Evolutionary conservation across 2,329 filamentous ascomycete genomes (phyloP).

Genomic region (Trichoderma hamatum): DNA sequence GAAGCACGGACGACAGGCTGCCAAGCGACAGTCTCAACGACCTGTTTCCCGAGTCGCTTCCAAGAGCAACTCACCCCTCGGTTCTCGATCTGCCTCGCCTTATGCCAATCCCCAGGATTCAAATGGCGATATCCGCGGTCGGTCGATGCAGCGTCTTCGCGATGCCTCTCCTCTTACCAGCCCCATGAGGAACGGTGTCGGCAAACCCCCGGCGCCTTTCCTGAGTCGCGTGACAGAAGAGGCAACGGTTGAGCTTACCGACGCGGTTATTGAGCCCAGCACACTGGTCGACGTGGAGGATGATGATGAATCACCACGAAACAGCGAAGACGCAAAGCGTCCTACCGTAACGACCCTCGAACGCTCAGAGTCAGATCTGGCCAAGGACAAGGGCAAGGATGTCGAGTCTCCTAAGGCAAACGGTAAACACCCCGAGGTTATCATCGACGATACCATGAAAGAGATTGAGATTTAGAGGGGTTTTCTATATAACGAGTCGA

Average conservation of each 20-base stretch:
- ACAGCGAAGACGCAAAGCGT: constrained; percentile 48
- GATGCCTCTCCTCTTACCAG: constrained; percentile 65
- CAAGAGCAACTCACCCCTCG: constrained; percentile 50
- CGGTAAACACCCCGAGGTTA: constrained; percentile 48
- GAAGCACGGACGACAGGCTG: constrained; percentile 75
- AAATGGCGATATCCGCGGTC: constrained; percentile 64
- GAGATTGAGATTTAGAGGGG: constrained; percentile 59
- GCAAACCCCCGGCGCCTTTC: constrained; percentile 72
- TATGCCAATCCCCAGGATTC: constrained; percentile 68
- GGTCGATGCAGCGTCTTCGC: constrained; percentile 70
- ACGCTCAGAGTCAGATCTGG: constrained; percentile 41
- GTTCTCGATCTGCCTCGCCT: constrained; percentile 56
- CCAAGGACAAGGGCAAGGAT: constrained; percentile 47
- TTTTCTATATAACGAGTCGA: not conserved
- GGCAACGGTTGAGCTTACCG: constrained; percentile 45
- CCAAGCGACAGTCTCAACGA: constrained; percentile 57
- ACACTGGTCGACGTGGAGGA: constrained; percentile 62
- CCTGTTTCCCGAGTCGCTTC: constrained; percentile 49
- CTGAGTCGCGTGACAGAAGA: constrained; percentile 78
- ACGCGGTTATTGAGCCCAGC: constrained; percentile 46
- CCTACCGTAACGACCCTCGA: constrained; percentile 41
- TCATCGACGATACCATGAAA: constrained; percentile 58
- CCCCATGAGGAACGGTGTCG: constrained; percentile 66
- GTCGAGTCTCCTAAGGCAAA: constrained; percentile 43
- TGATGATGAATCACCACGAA: constrained; percentile 55